phyloP scores from a whole-genome alignment of 495 filamentous ascomycete genomes.

The Evansstolkia leycettana region DNA sequence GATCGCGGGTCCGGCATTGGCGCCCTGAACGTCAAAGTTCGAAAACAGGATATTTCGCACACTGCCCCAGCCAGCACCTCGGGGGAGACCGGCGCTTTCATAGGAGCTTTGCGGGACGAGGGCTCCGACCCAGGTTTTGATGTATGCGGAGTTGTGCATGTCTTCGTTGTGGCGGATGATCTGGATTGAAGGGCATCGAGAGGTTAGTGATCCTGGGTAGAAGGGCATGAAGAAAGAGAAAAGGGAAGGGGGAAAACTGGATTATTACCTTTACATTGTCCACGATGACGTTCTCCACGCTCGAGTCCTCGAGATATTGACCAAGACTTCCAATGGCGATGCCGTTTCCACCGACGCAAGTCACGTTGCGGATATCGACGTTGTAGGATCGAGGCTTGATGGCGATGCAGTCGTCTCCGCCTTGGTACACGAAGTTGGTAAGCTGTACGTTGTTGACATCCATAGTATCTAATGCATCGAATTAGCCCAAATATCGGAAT shows the following conservation, averaged over 20 bases:
- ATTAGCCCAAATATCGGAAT: too few relatives aligned
- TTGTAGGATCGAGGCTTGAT: constrained; percentile 46
- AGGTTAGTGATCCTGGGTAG: neutral
- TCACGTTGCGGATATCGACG: constrained; percentile 36
- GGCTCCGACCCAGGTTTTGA: constrained; percentile 46
- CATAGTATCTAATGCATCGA: constrained; percentile 40
- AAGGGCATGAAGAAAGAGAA: neutral
- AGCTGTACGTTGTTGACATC: constrained; percentile 38
- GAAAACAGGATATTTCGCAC: constrained; percentile 40
- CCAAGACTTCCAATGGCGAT: constrained; percentile 45
- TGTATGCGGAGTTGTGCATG: constrained; percentile 40
- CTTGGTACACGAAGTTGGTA: constrained; percentile 45
- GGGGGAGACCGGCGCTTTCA: constrained; percentile 33
- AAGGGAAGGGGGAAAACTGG: neutral
- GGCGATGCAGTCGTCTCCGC: constrained; percentile 46
- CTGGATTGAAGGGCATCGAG: constrained; percentile 1
- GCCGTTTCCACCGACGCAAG: constrained; percentile 43
- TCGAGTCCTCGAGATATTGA: constrained; percentile 44
- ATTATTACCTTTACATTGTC: constrained; percentile 25
- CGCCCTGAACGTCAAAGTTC: constrained; percentile 38
- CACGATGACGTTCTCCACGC: constrained; percentile 33
- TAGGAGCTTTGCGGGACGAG: constrained; percentile 32
- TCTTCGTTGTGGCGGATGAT: constrained; percentile 34
- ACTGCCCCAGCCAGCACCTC: constrained; percentile 41
- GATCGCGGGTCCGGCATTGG: constrained; percentile 27